Percentiles rank a stretch among this genome's conserved stretches.
Evolutionary conservation across 1,139 yeast genomes (phyloP).

Genomic region (Candida pseudocylindracea): DNA sequence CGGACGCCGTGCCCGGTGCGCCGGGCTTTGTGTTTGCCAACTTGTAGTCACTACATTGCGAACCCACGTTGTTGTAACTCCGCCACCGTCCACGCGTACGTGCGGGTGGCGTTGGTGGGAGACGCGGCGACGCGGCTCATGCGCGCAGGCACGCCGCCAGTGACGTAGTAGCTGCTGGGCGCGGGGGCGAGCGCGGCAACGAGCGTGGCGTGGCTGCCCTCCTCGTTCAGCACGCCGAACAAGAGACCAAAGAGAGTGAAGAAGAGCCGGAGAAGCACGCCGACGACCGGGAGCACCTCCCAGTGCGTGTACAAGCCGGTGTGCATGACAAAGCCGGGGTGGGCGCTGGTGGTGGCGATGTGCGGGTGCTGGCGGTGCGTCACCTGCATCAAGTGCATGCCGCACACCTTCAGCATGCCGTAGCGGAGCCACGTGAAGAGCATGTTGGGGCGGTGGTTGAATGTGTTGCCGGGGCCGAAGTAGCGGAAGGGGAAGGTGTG

Average conservation of each 20-base stretch:
- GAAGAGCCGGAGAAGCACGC: slow-evolving; percentile 44
- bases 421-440: slow-evolving; percentile 63
- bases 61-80: slow-evolving; percentile 11
- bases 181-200: slow-evolving; percentile 38
- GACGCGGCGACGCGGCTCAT: slow-evolving; percentile 40
- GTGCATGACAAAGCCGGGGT: slow-evolving; percentile 74
- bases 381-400: slow-evolving; percentile 51
- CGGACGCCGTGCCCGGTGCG: slow-evolving; percentile 76
- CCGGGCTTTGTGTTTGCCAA: slow-evolving; percentile 74
- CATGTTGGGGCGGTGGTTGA: slow-evolving; percentile 38
- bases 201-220: slow-evolving; percentile 47
- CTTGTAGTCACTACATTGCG: slow-evolving; percentile 4
- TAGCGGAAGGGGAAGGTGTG: slow-evolving; percentile 33
- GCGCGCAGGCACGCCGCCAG: slow-evolving; percentile 29
- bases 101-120: slow-evolving; percentile 38
- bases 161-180: slow-evolving; percentile 28
- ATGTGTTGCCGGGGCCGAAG: slow-evolving; percentile 26
- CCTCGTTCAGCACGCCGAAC: slow-evolving; percentile 50
- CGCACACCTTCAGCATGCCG: slow-evolving; percentile 61
- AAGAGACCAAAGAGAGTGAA: slow-evolving; percentile 46
- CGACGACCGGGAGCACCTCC: slow-evolving; percentile 59
- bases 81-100: slow-evolving; percentile 72
- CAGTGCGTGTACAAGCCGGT: slow-evolving; percentile 56
- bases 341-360: slow-evolving; percentile 43
- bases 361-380: slow-evolving; percentile 46